Conservation (phyloP, 2,329 filamentous ascomycete genomes). For the Fonsecaea pugnacius region DNA sequence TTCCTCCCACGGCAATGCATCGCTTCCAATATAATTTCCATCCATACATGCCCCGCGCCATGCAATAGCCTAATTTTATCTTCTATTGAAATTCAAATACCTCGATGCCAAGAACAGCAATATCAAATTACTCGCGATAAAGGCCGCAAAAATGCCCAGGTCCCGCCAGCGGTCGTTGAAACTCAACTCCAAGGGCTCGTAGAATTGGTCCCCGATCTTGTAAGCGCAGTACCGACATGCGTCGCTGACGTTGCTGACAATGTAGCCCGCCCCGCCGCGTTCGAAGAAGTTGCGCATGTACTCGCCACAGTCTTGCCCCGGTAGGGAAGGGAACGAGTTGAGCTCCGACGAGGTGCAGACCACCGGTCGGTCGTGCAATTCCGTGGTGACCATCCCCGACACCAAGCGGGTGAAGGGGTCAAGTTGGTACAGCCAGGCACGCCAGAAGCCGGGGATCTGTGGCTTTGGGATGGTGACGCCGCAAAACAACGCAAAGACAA, state of each 20-base stretch:
- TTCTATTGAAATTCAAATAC: conserved; percentile 39
- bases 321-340: conserved; percentile 70
- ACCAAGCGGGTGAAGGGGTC: conserved; percentile 84
- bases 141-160: conserved; percentile 75
- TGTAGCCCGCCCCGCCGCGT: conserved; percentile 70
- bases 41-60: not conserved
- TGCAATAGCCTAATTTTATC: conserved; percentile 18
- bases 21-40: not conserved
- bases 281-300: conserved; percentile 77
- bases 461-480: conserved; percentile 80
- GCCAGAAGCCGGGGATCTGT: conserved; percentile 79
- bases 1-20: no score
- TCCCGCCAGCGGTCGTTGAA: conserved; percentile 79
- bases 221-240: conserved; percentile 82
- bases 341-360: conserved; percentile 65
- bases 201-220: conserved; percentile 80
- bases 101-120: conserved; percentile 37
- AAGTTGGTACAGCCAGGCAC: conserved; percentile 78
- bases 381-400: conserved; percentile 77
- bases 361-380: conserved; percentile 69
- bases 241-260: conserved; percentile 67
- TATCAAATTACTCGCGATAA: conserved; percentile 70
- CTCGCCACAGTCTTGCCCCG: conserved; percentile 69
- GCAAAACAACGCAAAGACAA: conserved; percentile 83
- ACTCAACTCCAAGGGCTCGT: conserved; percentile 65